A percentile compares a stretch with the other conserved stretches of the same genome.
These are phyloP conservation scores for Agrostemma githago DNA, from an alignment of 148 eudicot species.

Conservation along the genomic window DNA sequence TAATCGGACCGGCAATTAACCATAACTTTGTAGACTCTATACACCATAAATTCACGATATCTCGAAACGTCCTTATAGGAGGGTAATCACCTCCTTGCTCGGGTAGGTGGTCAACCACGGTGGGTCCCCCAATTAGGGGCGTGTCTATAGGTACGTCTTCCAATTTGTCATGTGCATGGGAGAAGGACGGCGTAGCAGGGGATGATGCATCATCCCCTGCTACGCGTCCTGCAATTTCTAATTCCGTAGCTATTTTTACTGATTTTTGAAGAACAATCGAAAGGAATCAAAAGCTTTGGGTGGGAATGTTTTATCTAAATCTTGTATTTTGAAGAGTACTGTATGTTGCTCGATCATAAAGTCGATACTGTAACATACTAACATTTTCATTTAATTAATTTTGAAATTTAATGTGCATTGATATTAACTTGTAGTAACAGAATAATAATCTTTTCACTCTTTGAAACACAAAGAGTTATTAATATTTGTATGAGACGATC, in stretches of 20 bases:
- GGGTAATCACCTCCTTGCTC: slow-evolving; percentile 49
- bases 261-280: background rate
- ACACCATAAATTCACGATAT: slow-evolving; percentile 33
- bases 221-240: slow-evolving; percentile 14
- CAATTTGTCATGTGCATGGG: slow-evolving; percentile 13
- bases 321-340: background rate
- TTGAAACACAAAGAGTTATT: background rate
- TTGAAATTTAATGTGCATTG: background rate
- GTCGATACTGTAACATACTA: background rate
- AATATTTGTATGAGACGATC: too few species aligned
- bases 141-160: slow-evolving; percentile 31
- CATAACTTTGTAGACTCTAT: slow-evolving; percentile 60
- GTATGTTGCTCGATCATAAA: background rate
- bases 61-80: slow-evolving; percentile 32
- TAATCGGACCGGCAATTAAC: slow-evolving; percentile 84
- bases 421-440: slow-evolving; percentile 3
- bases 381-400: background rate
- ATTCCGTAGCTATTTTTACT: slow-evolving; percentile 14
- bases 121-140: slow-evolving; percentile 21
- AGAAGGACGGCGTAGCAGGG: slow-evolving; percentile 24
- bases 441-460: too few species aligned
- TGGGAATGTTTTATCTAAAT: background rate
- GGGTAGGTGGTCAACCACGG: slow-evolving; percentile 36
- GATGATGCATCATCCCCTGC: slow-evolving; percentile 5
- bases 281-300: background rate